phyloP scores from a whole-genome alignment of 139 green algal genomes.

The Chlorella sp. region DNA sequence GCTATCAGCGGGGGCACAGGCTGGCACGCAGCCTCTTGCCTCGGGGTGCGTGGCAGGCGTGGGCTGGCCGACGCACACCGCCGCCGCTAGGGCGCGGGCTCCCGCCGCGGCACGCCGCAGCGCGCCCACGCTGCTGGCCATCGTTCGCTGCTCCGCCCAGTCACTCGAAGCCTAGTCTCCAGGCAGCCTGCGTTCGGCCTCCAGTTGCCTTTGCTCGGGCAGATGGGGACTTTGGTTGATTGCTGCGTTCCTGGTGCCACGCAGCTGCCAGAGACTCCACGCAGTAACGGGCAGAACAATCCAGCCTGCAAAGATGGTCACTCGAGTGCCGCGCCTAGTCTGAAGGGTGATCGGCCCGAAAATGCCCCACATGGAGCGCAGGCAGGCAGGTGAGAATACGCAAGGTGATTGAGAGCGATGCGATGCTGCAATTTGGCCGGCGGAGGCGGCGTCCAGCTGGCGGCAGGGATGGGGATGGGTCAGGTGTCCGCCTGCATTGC shows the following conservation, averaged over 20 bases:
- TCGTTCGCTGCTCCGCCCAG: background rate
- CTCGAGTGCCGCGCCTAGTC: conserved; percentile 15
- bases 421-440: no score
- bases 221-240: background rate
- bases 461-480: no score
- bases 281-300: conserved; percentile 36
- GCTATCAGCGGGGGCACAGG: no score
- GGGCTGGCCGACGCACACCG: conserved; percentile 50
- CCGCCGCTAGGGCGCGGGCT: background rate
- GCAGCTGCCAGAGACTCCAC: conserved; percentile 17
- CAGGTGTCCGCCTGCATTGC: no score
- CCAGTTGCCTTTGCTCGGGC: background rate
- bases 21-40: conserved; percentile 5
- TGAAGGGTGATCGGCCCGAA: conserved; percentile 31
- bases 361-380: conserved; percentile 16
- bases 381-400: no score
- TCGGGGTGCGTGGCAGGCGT: conserved; percentile 59
- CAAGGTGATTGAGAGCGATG: no score
- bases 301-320: conserved; percentile 37
- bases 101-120: background rate
- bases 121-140: background rate
- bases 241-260: background rate
- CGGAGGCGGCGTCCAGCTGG: no score
- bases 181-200: no score
- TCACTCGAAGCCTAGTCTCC: conserved; percentile 11